phyloP scores from a whole-genome alignment of 2,329 filamentous ascomycete species.

The Orbilia javanica region DNA sequence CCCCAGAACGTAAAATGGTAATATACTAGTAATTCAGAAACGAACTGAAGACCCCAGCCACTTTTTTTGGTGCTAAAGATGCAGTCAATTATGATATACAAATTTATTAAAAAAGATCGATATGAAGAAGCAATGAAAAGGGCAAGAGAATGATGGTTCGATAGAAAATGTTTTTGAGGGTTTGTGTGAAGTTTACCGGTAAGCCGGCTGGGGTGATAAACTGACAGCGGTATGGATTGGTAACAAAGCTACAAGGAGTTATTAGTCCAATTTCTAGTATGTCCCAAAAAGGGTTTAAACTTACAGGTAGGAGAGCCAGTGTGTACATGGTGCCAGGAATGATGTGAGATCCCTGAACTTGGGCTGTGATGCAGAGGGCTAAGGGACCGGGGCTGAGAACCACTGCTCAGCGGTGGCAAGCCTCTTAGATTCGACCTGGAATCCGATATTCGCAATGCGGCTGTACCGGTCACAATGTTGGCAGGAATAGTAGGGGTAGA shows the following conservation, averaged over 20 bases:
- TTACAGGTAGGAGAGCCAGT: constrained; percentile 52
- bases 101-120: constrained; percentile 17
- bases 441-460: constrained; percentile 45
- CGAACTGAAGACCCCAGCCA: constrained; percentile 8
- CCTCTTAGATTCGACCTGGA: constrained; percentile 38
- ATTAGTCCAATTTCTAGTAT: constrained; percentile 21
- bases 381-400: constrained; percentile 49
- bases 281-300: constrained; percentile 20
- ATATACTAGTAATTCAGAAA: constrained; percentile 15
- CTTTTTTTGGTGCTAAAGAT: constrained; percentile 20
- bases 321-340: constrained; percentile 39
- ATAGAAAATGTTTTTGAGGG: neutral
- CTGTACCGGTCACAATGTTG: constrained; percentile 60
- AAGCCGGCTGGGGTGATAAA: constrained; percentile 43
- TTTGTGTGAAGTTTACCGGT: constrained; percentile 39
- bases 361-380: constrained; percentile 50
- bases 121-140: constrained; percentile 1
- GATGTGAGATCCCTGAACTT: constrained; percentile 43
- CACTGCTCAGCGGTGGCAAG: constrained; percentile 37
- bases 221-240: constrained; percentile 45
- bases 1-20: constrained; percentile 16
- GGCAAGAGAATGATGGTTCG: neutral
- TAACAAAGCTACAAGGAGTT: constrained; percentile 34
- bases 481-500: constrained; percentile 62
- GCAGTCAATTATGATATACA: constrained; percentile 18